Conservation (phyloP, 2,329 filamentous ascomycete genomes). For the Fusarium coicis region DNA sequence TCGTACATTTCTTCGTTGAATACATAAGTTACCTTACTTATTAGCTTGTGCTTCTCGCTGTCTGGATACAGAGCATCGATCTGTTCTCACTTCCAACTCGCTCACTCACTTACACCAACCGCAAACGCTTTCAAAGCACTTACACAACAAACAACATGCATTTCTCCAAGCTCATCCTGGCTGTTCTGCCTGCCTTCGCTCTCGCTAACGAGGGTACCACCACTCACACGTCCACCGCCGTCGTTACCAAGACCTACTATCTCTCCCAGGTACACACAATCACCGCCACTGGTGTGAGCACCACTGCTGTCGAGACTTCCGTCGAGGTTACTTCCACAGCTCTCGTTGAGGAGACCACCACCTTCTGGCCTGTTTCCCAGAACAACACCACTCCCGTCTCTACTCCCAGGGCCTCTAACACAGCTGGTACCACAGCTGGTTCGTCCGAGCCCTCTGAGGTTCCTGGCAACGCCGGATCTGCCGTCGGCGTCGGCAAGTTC, state of each 20-base stretch:
- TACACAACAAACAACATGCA: slow-evolving; percentile 50
- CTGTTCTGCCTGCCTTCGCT: slow-evolving; percentile 65
- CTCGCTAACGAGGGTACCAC: slow-evolving; percentile 55
- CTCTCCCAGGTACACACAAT: slow-evolving; percentile 59
- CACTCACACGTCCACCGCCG: slow-evolving; percentile 62
- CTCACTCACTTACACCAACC: slow-evolving; percentile 35
- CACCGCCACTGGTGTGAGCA: slow-evolving; percentile 47
- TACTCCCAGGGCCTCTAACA: slow-evolving; percentile 32
- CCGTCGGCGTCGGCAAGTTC: slow-evolving; percentile 57
- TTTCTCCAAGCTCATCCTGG: slow-evolving; percentile 56
- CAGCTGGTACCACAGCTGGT: slow-evolving; percentile 38
- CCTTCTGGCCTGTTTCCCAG: slow-evolving; percentile 36
- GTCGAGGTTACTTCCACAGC: slow-evolving; percentile 25
- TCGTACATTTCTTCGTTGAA: slow-evolving; percentile 39
- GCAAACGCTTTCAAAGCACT: slow-evolving; percentile 40
- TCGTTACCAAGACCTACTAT: slow-evolving; percentile 63
- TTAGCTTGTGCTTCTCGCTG: slow-evolving; percentile 25
- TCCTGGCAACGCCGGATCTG: slow-evolving; percentile 55
- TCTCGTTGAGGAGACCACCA: slow-evolving; percentile 29
- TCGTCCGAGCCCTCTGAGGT: slow-evolving; percentile 49
- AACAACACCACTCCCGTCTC: slow-evolving; percentile 46
- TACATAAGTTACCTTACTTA: slow-evolving; percentile 17
- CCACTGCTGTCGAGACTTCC: slow-evolving; percentile 43
- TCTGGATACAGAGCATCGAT: slow-evolving; percentile 46
- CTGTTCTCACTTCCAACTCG: slow-evolving; percentile 22